Evolutionary conservation across 2,329 filamentous ascomycete genomes (phyloP).

Genomic region (Byssochlamys sp.): DNA sequence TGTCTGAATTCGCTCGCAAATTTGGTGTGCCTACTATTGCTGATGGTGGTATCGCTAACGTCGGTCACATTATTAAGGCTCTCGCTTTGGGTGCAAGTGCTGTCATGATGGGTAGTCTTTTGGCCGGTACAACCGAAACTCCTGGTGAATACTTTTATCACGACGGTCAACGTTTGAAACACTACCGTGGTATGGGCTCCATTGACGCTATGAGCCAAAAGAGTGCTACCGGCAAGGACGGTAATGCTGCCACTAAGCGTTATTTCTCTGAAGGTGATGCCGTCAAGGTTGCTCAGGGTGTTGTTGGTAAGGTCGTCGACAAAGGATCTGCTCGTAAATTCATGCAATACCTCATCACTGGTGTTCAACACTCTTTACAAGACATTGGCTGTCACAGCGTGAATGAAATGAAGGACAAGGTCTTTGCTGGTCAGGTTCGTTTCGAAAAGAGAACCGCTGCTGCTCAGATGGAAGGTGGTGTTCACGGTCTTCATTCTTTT

Average conservation of each 20-base stretch:
- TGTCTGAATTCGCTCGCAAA: constrained; percentile 75
- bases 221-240: constrained; percentile 55
- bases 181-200: constrained; percentile 96
- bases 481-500: constrained; percentile 92
- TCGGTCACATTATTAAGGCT: constrained; percentile 98
- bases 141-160: constrained; percentile 93
- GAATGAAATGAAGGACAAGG: constrained; percentile 62
- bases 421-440: constrained; percentile 64
- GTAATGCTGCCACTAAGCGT: constrained; percentile 87
- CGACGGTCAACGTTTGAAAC: constrained; percentile 96
- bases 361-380: constrained; percentile 94
- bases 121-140: constrained; percentile 94
- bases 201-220: constrained; percentile 98
- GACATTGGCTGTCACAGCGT: constrained; percentile 83
- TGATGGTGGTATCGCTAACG: constrained; percentile 94
- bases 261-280: constrained; percentile 98
- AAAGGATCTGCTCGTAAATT: constrained; percentile 80
- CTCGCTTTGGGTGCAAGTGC: constrained; percentile 86
- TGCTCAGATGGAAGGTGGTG: constrained; percentile 89
- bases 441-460: constrained; percentile 93
- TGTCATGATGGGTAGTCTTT: constrained; percentile 97
- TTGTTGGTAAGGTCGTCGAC: constrained; percentile 59
- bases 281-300: constrained; percentile 90
- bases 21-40: constrained; percentile 97
- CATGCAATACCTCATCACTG: constrained; percentile 86